Evolutionary conservation across 2,329 filamentous ascomycete species (phyloP).

Genomic region (Chrysoporthe deuterocubensis): DNA sequence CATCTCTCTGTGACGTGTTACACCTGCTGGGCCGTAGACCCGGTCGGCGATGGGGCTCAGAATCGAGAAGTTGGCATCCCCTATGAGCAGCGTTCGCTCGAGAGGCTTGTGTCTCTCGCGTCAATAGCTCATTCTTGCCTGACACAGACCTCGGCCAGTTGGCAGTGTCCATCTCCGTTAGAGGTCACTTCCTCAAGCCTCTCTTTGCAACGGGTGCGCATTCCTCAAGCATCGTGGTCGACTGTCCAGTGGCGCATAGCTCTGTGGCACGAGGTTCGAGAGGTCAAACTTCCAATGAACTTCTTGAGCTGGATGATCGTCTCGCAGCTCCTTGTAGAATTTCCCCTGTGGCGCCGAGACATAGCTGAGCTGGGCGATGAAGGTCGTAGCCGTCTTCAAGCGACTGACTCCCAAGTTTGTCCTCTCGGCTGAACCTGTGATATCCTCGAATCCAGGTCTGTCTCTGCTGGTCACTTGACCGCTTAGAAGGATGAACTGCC

Average conservation of each 20-base stretch:
- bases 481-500: conserved; percentile 3
- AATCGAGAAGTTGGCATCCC: background rate
- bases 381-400: background rate
- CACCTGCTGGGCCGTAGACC: background rate
- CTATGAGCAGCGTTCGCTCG: background rate
- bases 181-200: background rate
- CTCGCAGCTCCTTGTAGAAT: background rate
- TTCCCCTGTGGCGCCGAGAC: conserved; percentile 13
- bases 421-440: background rate
- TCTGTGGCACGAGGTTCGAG: background rate
- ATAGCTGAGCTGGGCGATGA: conserved; percentile 9
- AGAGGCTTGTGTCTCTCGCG: background rate
- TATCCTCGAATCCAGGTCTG: background rate
- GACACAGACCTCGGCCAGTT: background rate
- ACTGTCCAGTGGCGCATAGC: background rate
- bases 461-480: conserved; percentile 13
- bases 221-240: background rate
- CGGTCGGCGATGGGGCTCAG: background rate
- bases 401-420: background rate
- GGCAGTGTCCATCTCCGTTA: background rate
- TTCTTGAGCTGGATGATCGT: background rate
- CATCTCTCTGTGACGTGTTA: conserved; percentile 4
- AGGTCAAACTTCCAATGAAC: background rate
- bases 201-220: background rate
- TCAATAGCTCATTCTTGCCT: background rate